phyloP scores from a whole-genome alignment of 352 stramenopile genomes.

The Pythium myriotylum region DNA sequence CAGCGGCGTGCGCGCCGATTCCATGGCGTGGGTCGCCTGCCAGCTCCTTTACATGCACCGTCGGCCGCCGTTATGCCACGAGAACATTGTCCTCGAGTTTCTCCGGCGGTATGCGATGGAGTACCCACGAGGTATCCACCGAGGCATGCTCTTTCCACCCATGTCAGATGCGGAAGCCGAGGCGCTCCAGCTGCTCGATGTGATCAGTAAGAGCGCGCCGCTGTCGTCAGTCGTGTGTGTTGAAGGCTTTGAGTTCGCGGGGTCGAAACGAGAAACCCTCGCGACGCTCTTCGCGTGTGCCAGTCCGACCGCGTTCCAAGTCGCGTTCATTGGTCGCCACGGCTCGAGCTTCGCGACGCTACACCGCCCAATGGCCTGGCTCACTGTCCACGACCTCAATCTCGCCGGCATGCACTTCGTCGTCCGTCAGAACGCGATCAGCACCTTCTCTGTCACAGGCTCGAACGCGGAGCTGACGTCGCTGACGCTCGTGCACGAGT shows the following conservation, averaged over 20 bases:
- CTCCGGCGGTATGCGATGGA: conserved; percentile 36
- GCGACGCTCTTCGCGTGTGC: conserved; percentile 35
- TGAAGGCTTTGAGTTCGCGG: conserved; percentile 44
- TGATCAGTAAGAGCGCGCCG: conserved; percentile 59
- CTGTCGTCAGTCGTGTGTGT: conserved; percentile 47
- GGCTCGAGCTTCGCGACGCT: conserved; percentile 15
- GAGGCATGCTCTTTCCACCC: conserved; percentile 21
- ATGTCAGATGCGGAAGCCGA: conserved; percentile 44
- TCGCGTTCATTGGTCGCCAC: conserved; percentile 24
- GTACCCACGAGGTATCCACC: conserved; percentile 2
- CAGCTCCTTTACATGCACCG: conserved; percentile 47
- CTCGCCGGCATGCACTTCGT: conserved; percentile 26
- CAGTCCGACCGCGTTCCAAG: conserved; percentile 8
- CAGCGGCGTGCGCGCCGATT: conserved; percentile 47
- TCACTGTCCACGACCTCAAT: conserved; percentile 26
- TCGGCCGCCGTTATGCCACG: conserved; percentile 55
- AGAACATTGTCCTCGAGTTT: conserved; percentile 50
- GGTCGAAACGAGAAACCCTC: conserved; percentile 34
- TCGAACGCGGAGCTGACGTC: conserved; percentile 35
- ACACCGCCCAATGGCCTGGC: conserved; percentile 21
- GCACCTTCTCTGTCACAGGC: conserved; percentile 29
- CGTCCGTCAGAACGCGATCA: conserved; percentile 26
- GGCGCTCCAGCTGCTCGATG: conserved; percentile 44
- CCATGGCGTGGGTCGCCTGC: conserved; percentile 56
- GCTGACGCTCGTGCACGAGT: conserved; percentile 36